Base-by-base conservation (phyloP, 805 yeast genomes). In the Debaryomyces tyrocola region DNA sequence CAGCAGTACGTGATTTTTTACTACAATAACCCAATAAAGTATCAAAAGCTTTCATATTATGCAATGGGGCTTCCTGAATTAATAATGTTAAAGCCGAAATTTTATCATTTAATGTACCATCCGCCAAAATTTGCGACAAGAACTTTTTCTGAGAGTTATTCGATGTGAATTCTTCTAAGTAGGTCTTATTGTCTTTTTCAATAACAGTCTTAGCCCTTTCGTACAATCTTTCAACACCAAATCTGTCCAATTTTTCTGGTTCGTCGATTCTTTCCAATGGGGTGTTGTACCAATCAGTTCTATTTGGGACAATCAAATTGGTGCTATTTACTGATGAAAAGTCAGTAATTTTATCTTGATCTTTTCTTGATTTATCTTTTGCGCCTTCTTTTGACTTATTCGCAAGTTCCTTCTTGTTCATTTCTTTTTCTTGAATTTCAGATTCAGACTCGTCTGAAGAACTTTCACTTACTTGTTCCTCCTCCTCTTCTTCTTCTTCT, bases 61-160 rank as follows among this genome's bases (percentile, higher is more conserved):
- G 98, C 45, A 90, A 63, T 6, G 99, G 99, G 2, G 97, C 91
- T 70, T 94, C 98, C 63, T 94, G 98, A 40, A 91, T 80, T 62
- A 94, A 74, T 62, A 94, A 80, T 0, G 99, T 92, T 60, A 94
- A 77, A 0, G 99, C 97, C 40, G 96, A 88, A 45, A 94, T 87
- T 70, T 94, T 90, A 84, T 94, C 99, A 57, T 83, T 85, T 57
- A 92, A 76, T 0, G 99, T 94, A 87, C 99, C 99, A 54, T 83
- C 85, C 5, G 90, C 77, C 58, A 94, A 78, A 55, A 94, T 85
- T 67, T 92, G 95, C 1, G 92, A 79, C 75, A 90, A 81, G 65
- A 92, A 92, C 75, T 88, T 85, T 62, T 82, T 84, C 71, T 87
- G 97, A 5, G 95, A 87, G 34, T 85, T 82, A 46, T 84, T 79